Evolutionary conservation across 768 basidiomycete genomes (phyloP).

Genomic region (Rhodotorula toruloides): DNA sequence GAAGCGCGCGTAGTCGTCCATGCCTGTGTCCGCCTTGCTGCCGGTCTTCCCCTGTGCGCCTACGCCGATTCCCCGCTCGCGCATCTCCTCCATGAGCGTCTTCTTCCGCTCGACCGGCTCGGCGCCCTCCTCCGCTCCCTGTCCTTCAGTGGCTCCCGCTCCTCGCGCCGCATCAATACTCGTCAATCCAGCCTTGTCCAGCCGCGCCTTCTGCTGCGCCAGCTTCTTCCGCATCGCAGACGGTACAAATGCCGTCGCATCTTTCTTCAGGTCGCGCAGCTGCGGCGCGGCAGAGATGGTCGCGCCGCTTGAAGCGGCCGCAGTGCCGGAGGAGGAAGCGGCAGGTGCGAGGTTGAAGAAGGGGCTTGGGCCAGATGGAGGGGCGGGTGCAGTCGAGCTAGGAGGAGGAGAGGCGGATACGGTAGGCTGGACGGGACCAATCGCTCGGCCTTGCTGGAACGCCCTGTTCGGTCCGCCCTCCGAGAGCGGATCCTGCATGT

Average conservation of each 20-base stretch:
- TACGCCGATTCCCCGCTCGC: constrained; percentile 18
- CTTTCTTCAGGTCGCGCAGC: constrained; percentile 88
- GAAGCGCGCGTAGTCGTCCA: constrained; percentile 34
- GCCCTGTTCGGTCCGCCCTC: constrained; percentile 18
- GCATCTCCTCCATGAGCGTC: constrained; percentile 11
- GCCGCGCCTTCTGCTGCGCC: constrained; percentile 13
- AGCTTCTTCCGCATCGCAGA: constrained; percentile 61
- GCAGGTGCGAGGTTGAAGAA: neutral
- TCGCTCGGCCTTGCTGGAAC: constrained; percentile 26
- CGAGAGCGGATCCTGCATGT: constrained; percentile 25
- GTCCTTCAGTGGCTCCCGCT: neutral
- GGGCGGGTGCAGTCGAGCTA: neutral
- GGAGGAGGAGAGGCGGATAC: neutral
- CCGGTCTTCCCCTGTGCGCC: neutral
- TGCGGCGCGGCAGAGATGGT: constrained; percentile 78
- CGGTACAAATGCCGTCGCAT: constrained; percentile 88
- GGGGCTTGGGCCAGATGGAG: neutral
- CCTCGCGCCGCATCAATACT: constrained; percentile 20
- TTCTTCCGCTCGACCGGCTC: neutral
- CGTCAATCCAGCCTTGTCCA: constrained; percentile 13
- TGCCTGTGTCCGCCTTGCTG: constrained; percentile 3
- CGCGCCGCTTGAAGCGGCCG: constrained; percentile 50
- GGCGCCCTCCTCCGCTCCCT: neutral
- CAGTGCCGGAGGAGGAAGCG: constrained; percentile 40
- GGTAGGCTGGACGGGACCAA: constrained; percentile 10